Evolutionary conservation across 768 basidiomycete species (phyloP), one percentile per base, ranked within the genome.

Genomic region (Xerocomellus amylosporus): DNA sequence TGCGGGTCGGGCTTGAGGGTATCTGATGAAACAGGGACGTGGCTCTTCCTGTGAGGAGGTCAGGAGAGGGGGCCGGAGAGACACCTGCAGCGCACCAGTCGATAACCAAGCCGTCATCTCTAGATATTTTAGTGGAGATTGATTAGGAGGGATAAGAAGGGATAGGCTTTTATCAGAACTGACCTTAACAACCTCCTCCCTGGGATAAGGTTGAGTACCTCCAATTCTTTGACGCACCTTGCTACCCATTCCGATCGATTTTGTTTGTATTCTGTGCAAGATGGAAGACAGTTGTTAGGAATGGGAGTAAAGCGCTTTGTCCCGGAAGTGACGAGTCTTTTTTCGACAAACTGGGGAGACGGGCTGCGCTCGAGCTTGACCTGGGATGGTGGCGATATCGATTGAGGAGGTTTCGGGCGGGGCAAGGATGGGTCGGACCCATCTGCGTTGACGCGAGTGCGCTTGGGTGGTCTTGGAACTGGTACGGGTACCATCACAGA

Each of bases 11-110:
- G 70, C 53, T 55, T 58, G 44, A 70, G 52, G 0, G 70, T 68
- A 53, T 71, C 68, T 46, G 70, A 64, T 68, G 68, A 64, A 43
- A 73, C 68, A 5, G 71, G 62, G 13, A 68, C 58, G 7, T 55
- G 28, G 36, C 70, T 71, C 44, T 22, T 66, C 70, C 71, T 73
- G 49, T 15, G 12, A 30, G 28, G 20, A 15, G 17, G 24, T 63
- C 51, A 56, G 38, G 26, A 52, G 33, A 30, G 5, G 17, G 17
- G n/a, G 5, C 0, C 17, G 5, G 14, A 37, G 41, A 45, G 15
- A 34, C 4, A 30, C 26, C 2, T 28, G 8, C 33, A 24, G n/a
- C 54, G 36, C 37, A 72, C 69, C 69, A 71, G 49, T 71, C 71
- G 26, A 71, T 56, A 26, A 60, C 50, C 46, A 71, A 47, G 20